Evolutionary conservation across 1,139 yeast genomes (phyloP).

Genomic region (Kodamaea alishanica): DNA sequence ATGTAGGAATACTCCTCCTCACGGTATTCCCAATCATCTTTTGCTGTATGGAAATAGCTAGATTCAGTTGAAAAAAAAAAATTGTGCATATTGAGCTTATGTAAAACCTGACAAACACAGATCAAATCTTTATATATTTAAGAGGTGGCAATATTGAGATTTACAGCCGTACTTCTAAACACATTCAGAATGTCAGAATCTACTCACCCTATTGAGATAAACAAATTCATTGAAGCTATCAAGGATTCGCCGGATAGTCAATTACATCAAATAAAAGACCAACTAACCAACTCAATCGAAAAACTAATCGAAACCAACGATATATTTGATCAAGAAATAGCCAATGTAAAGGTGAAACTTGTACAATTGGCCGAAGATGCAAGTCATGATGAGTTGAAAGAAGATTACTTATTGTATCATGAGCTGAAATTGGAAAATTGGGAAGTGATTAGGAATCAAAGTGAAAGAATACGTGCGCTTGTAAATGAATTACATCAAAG

Average conservation of each 20-base stretch:
- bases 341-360: constrained; percentile 11
- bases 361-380: constrained; percentile 9
- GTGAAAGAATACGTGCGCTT: constrained; percentile 20
- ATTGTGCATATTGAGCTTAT: too few relatives aligned
- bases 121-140: too few relatives aligned
- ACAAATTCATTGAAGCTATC: constrained; percentile 29
- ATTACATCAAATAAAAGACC: constrained; percentile 21
- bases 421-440: constrained; percentile 35
- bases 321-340: constrained; percentile 27
- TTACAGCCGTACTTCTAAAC: not conserved
- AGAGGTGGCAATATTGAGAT: too few relatives aligned
- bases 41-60: too few relatives aligned
- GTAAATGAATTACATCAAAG: constrained; percentile 25
- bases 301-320: constrained; percentile 34
- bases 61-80: too few relatives aligned
- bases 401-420: constrained; percentile 26
- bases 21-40: too few relatives aligned
- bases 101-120: too few relatives aligned
- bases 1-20: too few relatives aligned
- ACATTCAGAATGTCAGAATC: constrained; percentile 15
- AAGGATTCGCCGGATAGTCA: constrained; percentile 35
- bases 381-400: constrained; percentile 13
- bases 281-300: constrained; percentile 24
- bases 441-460: constrained; percentile 29
- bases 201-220: constrained; percentile 25